Evolutionary conservation across 495 filamentous ascomycete species (phyloP), one percentile per base, ranked within the genome.

Genomic region (Choiromyces venosus): DNA sequence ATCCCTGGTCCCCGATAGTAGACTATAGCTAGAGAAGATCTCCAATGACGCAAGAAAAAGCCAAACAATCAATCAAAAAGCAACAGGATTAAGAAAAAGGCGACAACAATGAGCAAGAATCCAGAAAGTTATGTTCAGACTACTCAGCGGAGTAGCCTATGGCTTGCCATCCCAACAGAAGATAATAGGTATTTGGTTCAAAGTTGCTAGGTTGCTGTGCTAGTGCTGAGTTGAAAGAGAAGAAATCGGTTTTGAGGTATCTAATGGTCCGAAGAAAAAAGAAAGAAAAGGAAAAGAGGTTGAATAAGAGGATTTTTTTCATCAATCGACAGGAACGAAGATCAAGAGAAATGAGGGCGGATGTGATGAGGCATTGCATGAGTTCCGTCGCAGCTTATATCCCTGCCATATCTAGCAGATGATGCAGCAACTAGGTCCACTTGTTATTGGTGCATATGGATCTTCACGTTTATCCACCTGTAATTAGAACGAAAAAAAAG

Each of bases 381-480:
- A 74, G 70, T 73, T 71, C 56, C 76, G 73, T 78, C 76, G 65
- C 65, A 33, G 70, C 42, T 42, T 72, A 66, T 64, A 73, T 78
- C 65, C 82, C 82, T 70, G 82, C 81, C 84, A 81, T 84, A 77
- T 73, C 71, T 83, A 82, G 69, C 77, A 79, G 81, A 98, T 89
- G 73, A 91, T 87, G 85, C 96, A 99, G 88, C 95, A 99, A 77
- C 91, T 90, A 81, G 75, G 66, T 67, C 87, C 91, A 79, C 86
- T 91, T 82, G 95, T 92, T 85, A 93, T 95, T 74, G 94, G 94
- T 73, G 94, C 93, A 82, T 99, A 98, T 56, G 95, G 95, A 84
- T 99, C 96, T 80, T 97, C 95, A 79, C 90, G 88, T 86, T 92
- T 94, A 80, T 94, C 92, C 73, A 92, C 88, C 90, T 92, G 76